These are phyloP conservation scores for Trifolium fragiferum DNA, from an alignment of 306 rosid genomes.

Conservation along the genomic window DNA sequence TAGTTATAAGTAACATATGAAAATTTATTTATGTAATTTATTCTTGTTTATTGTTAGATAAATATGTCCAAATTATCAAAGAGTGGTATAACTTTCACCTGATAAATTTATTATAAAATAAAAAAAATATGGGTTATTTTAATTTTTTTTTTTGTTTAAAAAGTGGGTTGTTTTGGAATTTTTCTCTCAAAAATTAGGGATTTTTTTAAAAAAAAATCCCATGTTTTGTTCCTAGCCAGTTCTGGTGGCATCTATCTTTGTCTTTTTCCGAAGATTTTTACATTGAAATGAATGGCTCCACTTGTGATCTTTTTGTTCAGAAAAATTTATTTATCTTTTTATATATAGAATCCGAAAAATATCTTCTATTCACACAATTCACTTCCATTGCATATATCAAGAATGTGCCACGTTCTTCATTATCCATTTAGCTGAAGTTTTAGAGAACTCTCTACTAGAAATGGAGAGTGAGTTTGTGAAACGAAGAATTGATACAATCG, in stretches of 20 bases:
- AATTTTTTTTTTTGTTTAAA: no score
- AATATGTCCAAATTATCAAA: no score
- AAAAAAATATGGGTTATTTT: no score
- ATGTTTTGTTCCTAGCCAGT: not conserved
- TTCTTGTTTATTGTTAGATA: no score
- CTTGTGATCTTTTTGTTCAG: constrained; percentile 1
- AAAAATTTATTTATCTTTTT: constrained; percentile 34
- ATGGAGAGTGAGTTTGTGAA: constrained; percentile 71
- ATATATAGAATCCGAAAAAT: constrained; percentile 3
- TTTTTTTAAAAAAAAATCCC: no score
- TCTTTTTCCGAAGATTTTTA: constrained; percentile 44
- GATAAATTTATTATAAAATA: no score
- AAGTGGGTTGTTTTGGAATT: no score
- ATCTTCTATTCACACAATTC: constrained; percentile 18
- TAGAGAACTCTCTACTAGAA: not conserved
- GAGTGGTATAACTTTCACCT: no score
- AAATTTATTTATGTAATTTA: no score
- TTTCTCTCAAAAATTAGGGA: no score
- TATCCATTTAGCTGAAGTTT: constrained; percentile 33
- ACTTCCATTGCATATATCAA: constrained; percentile 17
- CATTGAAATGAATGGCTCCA: constrained; percentile 41
- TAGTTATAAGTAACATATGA: no score
- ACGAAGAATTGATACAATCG: constrained; percentile 67
- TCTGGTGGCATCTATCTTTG: not conserved
- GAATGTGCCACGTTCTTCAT: not conserved